These are phyloP conservation scores for Ogataea zsoltii DNA, from an alignment of 805 yeast species.

Conservation along the genomic window DNA sequence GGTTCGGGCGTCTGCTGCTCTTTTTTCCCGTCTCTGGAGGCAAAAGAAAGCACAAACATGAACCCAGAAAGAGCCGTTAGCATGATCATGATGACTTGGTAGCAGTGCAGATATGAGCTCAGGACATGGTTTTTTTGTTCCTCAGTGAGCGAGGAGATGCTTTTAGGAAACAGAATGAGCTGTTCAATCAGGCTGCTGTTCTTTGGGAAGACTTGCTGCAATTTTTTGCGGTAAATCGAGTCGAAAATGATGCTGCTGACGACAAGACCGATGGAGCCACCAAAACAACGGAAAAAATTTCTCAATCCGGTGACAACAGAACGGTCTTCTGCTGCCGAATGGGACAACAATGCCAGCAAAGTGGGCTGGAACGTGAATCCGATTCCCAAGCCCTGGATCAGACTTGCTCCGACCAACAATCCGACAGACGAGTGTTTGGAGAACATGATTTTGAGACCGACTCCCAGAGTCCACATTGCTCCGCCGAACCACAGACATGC, in stretches of 20 bases:
- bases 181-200: not conserved
- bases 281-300: constrained; percentile 53
- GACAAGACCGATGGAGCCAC: constrained; percentile 54
- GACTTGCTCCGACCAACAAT: constrained; percentile 37
- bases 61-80: constrained; percentile 18
- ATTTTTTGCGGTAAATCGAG: constrained; percentile 7
- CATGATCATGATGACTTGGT: constrained; percentile 13
- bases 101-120: constrained; percentile 13
- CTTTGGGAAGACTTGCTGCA: not conserved
- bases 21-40: constrained; percentile 10
- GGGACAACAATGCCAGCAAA: constrained; percentile 51
- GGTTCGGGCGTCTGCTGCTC: constrained; percentile 2
- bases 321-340: constrained; percentile 47
- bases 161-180: constrained; percentile 7
- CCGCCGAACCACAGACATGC: constrained; percentile 30
- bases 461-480: constrained; percentile 41
- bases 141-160: not conserved
- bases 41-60: constrained; percentile 18
- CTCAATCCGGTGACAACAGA: constrained; percentile 55
- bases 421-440: constrained; percentile 33
- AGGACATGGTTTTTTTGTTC: constrained; percentile 5
- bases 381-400: constrained; percentile 41
- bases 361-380: constrained; percentile 54
- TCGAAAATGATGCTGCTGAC: constrained; percentile 17
- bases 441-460: constrained; percentile 37